Base-by-base conservation (phyloP, 202 grass and related monocot species). In the Setaria viridis region DNA sequence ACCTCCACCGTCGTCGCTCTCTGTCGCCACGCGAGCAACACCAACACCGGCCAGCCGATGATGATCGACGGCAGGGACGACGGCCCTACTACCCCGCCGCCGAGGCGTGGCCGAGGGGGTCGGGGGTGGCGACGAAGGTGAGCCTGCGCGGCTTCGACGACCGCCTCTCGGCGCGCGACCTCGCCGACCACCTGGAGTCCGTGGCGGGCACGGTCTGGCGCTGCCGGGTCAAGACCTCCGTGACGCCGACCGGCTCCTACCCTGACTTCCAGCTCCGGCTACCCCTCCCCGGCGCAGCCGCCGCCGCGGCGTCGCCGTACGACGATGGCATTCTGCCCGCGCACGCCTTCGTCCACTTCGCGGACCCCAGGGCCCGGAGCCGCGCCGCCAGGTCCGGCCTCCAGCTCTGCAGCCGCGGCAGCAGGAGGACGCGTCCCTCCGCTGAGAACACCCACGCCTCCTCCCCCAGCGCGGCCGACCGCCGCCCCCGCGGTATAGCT, bases 331-430 rank as follows among this genome's bases (percentile, higher is more conserved):
- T 91, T 2, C 14, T 11, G 47, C 91, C 83, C 0, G 88, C 94
- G 2, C 95, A 95, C 86, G 93, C 95, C 17, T 98, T 95, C 77
- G 95, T 95, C 63, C 93, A 98, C 83, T 98, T 95, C 80, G 87
- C 89, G 43, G 60, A 50, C 37, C 85, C 80, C 1, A 66, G 81
- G 9, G 87, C 41, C 60, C 83, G 83, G 2, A 85, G 72, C 45
- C 85, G 81, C 56, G 91, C 93, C 25, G 43, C 66, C 49, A 51
- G 90, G 41, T 57, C 56, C 80, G 68, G 71, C 2, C 8, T 35
- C 34, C 32, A 21, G 45, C 43, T 74, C 74, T 62, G 59, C 74
- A 2, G 11, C 20, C 9, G 20, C 19, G 7, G 57, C 59, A 1
- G 58, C 0, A 13, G 25, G 59, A 13, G 8, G 9, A 41, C 39